Evolutionary conservation across 2,329 filamentous ascomycete genomes (phyloP), one percentile per base, ranked within the genome.

Genomic region (Helicocarpus griseus): DNA sequence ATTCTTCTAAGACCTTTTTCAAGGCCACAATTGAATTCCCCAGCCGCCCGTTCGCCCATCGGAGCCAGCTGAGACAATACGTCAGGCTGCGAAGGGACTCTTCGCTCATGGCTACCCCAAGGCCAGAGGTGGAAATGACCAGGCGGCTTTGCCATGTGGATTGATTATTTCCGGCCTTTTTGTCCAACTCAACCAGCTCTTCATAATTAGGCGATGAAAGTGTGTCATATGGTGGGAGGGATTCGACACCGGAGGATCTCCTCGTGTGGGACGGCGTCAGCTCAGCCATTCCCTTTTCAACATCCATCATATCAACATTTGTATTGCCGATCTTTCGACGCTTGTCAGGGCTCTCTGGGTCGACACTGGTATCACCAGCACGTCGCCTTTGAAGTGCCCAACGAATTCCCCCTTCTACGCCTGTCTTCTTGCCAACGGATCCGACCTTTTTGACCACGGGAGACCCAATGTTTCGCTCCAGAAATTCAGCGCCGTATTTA

Each of bases 101-200:
- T 17, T 94, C 86, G 61, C 86, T 94, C 78, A 98, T 89, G 1
- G 93, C 89, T 14, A 95, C 85, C 56, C 89, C 89, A 0, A 97
- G 77, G 0, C 89, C 91, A 0, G 89, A 95, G 0, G 91, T 96
- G 4, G 88, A 90, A 65, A 95, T 87, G 58, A 95, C 86, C 17
- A 96, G 74, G 13, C 89, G 83, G 9, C 86, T 87, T 55, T 87
- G 87, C 89, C 89, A 94, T 38, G 74, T 77, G 9, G 64, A 56
- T 24, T 69, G 65, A 29, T 39, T 36, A 13, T 40, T 36, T 56
- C 59, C 43, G 52, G 46, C 29, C 33, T 54, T 51, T 51, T 29
- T 69, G 63, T 28, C 69, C 57, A 54, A 62, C 65, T 66, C 53
- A 64, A 68, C 65, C 1, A 77, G 72, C 58, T 87, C 84, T 49